Percentiles rank a stretch among this genome's conserved stretches.
These are phyloP conservation scores for Sclerospora graminicola DNA, from an alignment of 352 stramenopile species.

Conservation along the genomic window DNA sequence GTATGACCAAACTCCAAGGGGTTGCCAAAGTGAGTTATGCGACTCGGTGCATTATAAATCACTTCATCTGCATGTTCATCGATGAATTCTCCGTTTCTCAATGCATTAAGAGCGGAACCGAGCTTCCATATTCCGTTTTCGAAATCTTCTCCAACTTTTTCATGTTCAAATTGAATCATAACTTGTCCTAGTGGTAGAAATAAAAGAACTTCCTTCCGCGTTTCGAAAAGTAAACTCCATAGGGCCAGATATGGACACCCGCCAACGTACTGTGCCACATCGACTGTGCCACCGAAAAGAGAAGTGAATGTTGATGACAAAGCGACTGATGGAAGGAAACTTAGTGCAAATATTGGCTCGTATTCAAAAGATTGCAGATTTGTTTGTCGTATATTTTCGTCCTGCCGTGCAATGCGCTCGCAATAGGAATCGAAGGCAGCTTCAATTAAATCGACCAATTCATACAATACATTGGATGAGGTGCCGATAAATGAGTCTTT, in stretches of 20 bases:
- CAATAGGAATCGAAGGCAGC: slow-evolving; percentile 29
- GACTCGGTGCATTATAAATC: slow-evolving; percentile 5
- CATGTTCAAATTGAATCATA: slow-evolving; percentile 71
- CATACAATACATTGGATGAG: slow-evolving; percentile 19
- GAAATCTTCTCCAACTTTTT: slow-evolving; percentile 76
- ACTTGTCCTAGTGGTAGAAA: slow-evolving; percentile 55
- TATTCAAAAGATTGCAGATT: slow-evolving; percentile 28
- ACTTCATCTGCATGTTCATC: slow-evolving; percentile 16
- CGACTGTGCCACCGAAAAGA: slow-evolving; percentile 49
- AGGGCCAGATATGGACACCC: slow-evolving; percentile 55
- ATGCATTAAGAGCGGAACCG: slow-evolving; percentile 25
- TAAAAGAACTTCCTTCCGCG: slow-evolving; percentile 59
- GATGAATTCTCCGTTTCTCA: slow-evolving; percentile 10
- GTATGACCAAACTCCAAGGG: slow-evolving; percentile 33
- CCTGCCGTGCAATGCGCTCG: slow-evolving; percentile 17
- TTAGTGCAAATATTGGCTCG: slow-evolving; percentile 32
- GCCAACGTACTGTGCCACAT: slow-evolving; percentile 54
- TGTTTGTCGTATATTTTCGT: slow-evolving; percentile 18
- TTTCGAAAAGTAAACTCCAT: slow-evolving; percentile 63
- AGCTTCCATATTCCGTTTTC: slow-evolving; percentile 49
- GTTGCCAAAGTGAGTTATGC: slow-evolving; percentile 4
- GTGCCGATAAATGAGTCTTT: background rate
- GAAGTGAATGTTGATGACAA: slow-evolving; percentile 41
- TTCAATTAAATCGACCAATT: slow-evolving; percentile 29
- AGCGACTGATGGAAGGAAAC: slow-evolving; percentile 44